phyloP scores from a whole-genome alignment of 2,329 filamentous ascomycete species.

The Talaromyces piceae region DNA sequence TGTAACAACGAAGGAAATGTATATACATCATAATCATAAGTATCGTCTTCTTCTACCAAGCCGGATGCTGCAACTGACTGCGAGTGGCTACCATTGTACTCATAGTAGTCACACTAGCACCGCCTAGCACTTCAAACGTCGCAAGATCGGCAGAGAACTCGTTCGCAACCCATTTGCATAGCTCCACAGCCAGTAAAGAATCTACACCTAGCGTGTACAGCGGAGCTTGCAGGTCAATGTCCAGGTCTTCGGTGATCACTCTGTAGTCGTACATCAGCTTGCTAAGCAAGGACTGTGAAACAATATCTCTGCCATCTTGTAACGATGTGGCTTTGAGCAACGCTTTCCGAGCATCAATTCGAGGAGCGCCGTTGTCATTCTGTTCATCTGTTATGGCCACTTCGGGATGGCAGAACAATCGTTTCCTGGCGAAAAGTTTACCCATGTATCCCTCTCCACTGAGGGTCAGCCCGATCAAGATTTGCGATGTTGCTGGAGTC shows the following conservation, averaged over 20 bases:
- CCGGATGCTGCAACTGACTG: background rate
- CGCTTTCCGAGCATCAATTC: constrained; percentile 5
- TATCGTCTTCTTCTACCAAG: background rate
- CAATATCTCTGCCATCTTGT: constrained; percentile 12
- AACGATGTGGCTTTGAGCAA: constrained; percentile 8
- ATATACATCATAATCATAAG: background rate
- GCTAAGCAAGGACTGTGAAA: constrained; percentile 9
- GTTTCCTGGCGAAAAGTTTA: constrained; percentile 9
- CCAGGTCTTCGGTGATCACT: constrained; percentile 16
- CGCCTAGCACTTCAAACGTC: constrained; percentile 36
- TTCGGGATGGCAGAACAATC: constrained; percentile 1
- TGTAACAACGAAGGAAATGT: background rate
- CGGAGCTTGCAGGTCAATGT: constrained; percentile 23
- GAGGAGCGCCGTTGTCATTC: background rate
- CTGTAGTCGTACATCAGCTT: constrained; percentile 10
- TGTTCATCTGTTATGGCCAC: background rate
- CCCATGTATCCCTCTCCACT: constrained; percentile 7
- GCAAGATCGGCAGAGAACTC: constrained; percentile 26
- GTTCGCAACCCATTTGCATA: constrained; percentile 34
- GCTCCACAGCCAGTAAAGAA: constrained; percentile 39
- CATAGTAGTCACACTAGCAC: constrained; percentile 1
- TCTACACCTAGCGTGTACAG: constrained; percentile 32
- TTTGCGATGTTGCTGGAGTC: background rate
- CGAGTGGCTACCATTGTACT: background rate
- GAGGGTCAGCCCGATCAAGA: constrained; percentile 1